A percentile compares a stretch with the other conserved stretches of the same genome.
These are phyloP conservation scores for Yarrowia galli DNA, from an alignment of 1,139 yeast species.

Conservation along the genomic window DNA sequence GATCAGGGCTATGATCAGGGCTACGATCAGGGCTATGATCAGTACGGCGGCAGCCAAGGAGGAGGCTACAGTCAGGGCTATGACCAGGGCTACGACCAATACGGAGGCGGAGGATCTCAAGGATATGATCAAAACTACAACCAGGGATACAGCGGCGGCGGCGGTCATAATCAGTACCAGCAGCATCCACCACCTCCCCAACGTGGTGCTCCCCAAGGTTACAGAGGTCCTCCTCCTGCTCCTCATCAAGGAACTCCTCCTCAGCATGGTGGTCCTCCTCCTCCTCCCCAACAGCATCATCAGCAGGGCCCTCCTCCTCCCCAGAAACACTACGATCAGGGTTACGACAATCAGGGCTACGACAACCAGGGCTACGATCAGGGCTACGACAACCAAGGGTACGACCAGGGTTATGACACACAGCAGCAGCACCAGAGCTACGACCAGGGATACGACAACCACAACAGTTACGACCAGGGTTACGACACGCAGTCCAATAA, in stretches of 20 bases:
- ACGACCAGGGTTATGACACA: too few species aligned
- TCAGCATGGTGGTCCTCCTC: neutral
- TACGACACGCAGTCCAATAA: neutral
- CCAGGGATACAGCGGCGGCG: conserved; percentile 15
- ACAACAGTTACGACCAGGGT: too few species aligned
- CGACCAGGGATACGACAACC: too few species aligned
- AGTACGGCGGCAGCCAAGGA: neutral
- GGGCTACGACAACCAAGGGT: neutral
- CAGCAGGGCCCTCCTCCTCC: neutral
- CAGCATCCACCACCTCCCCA: neutral
- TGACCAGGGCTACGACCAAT: conserved; percentile 22
- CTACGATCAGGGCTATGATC: conserved; percentile 28
- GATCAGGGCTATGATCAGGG: conserved; percentile 27
- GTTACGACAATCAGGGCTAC: conserved; percentile 9
- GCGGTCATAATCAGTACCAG: neutral
- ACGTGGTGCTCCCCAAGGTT: neutral
- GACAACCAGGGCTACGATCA: conserved; percentile 1
- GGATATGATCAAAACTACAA: conserved; percentile 1
- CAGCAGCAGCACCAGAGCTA: neutral
- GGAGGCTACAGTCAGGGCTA: conserved; percentile 20
- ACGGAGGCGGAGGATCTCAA: neutral
- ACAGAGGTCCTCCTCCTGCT: neutral
- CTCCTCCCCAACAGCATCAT: neutral
- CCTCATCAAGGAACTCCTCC: neutral
- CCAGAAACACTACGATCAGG: neutral